Evolutionary conservation across 805 yeast species (phyloP).

Genomic region (Suhomyces sp.): DNA sequence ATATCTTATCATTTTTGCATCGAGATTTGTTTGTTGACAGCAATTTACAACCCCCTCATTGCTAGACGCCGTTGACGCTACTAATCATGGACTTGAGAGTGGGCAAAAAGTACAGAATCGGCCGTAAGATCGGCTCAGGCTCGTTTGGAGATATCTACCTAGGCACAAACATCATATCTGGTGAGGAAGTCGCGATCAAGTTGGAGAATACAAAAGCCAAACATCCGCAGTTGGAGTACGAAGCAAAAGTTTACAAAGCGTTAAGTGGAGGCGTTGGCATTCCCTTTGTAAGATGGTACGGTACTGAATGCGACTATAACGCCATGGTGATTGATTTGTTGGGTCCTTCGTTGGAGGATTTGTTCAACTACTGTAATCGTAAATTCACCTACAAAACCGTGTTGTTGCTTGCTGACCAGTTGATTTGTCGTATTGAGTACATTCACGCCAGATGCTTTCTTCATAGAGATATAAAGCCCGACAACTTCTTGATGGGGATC

Average conservation of each 20-base stretch:
- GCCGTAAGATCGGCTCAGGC: slow-evolving; percentile 94
- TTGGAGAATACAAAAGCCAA: slow-evolving; percentile 85
- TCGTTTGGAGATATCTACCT: slow-evolving; percentile 96
- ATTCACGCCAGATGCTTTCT: slow-evolving; percentile 92
- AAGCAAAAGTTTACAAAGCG: slow-evolving; percentile 92
- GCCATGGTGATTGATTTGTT: slow-evolving; percentile 95
- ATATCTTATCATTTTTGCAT: too few species aligned
- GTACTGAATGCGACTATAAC: slow-evolving; percentile 93
- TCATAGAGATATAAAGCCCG: slow-evolving; percentile 82
- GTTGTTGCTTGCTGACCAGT: slow-evolving; percentile 87
- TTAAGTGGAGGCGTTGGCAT: slow-evolving; percentile 96
- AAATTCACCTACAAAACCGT: slow-evolving; percentile 93
- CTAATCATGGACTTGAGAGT: slow-evolving; percentile 62
- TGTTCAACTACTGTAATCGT: slow-evolving; percentile 93
- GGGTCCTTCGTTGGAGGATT: slow-evolving; percentile 93
- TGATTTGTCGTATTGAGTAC: slow-evolving; percentile 90
- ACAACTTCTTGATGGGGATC: slow-evolving; percentile 81
- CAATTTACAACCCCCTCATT: too few species aligned
- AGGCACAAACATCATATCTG: slow-evolving; percentile 89
- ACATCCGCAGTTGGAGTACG: slow-evolving; percentile 96
- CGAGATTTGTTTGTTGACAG: too few species aligned
- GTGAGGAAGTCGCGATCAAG: slow-evolving; percentile 97
- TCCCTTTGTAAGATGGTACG: slow-evolving; percentile 96
- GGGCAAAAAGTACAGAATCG: slow-evolving; percentile 91
- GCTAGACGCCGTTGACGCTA: too few species aligned